Evolutionary conservation across 148 eudicot species (phyloP).

Genomic region (Spergularia bocconei): DNA sequence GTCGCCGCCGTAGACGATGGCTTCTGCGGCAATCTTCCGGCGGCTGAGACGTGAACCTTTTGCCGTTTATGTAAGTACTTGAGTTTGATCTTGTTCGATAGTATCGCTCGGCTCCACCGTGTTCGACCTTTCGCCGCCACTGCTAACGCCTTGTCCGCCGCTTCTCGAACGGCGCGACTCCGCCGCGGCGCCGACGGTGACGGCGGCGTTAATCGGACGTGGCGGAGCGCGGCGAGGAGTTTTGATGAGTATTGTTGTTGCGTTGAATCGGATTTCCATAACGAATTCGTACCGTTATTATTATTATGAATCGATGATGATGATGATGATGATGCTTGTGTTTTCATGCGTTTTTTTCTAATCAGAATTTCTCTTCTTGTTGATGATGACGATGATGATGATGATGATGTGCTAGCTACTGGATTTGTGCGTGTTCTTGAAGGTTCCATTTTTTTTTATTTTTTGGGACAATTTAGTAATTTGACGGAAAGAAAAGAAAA

Average conservation of each 20-base stretch:
- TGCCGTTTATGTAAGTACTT: conserved; percentile 54
- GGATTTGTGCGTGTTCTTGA: conserved; percentile 40
- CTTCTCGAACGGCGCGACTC: conserved; percentile 61
- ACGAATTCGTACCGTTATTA: conserved; percentile 14
- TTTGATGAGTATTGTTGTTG: conserved; percentile 72
- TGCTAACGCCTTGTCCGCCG: conserved; percentile 71
- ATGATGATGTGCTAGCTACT: conserved; percentile 35
- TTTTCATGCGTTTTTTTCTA: conserved; percentile 47
- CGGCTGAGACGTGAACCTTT: conserved; percentile 27
- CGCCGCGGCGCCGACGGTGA: conserved; percentile 43
- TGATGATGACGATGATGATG: background rate
- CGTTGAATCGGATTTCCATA: conserved; percentile 80
- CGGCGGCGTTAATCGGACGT: conserved; percentile 43
- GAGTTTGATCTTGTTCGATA: conserved; percentile 60
- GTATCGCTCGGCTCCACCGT: conserved; percentile 90
- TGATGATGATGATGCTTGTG: conserved; percentile 18
- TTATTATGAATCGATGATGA: background rate
- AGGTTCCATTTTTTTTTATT: background rate
- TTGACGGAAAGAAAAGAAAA: background rate
- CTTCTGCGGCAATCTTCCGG: conserved; percentile 29
- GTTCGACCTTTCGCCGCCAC: conserved; percentile 72
- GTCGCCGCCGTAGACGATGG: conserved; percentile 36
- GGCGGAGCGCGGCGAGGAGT: conserved; percentile 67
- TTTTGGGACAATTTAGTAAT: too few species aligned
- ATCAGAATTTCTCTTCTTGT: conserved; percentile 41